Percentiles rank a stretch among this genome's conserved stretches.
phyloP scores from a whole-genome alignment of 495 filamentous ascomycete genomes.

The Podospora bellae-mahoneyi region DNA sequence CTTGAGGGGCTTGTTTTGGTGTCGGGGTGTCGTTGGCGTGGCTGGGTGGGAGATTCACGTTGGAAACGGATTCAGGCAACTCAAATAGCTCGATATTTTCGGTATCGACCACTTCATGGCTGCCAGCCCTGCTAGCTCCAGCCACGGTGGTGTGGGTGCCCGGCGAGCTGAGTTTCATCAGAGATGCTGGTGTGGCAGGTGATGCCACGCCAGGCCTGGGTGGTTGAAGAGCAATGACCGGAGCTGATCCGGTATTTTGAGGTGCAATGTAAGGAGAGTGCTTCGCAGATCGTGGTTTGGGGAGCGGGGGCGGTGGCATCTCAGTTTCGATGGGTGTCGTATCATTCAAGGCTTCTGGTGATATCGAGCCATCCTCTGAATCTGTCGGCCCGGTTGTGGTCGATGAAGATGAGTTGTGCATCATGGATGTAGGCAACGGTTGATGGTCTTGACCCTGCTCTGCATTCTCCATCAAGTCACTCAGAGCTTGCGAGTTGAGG shows the following conservation, averaged over 20 bases:
- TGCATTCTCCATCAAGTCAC: conserved; percentile 46
- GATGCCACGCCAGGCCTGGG: conserved; percentile 38
- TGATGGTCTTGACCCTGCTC: conserved; percentile 26
- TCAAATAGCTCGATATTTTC: conserved; percentile 66
- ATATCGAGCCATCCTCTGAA: conserved; percentile 53
- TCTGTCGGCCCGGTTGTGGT: conserved; percentile 38
- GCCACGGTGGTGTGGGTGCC: conserved; percentile 35
- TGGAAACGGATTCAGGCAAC: conserved; percentile 57
- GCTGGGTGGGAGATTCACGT: conserved; percentile 44
- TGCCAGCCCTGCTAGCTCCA: conserved; percentile 25
- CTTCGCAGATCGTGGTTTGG: conserved; percentile 44
- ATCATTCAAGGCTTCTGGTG: conserved; percentile 49
- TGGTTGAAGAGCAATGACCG: conserved; percentile 20
- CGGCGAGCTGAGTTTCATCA: conserved; percentile 63
- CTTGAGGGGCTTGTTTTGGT: conserved; percentile 34
- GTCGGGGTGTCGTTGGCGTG: conserved; percentile 37
- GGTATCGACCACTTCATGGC: conserved; percentile 43
- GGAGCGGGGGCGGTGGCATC: conserved; percentile 58
- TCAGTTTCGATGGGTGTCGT: conserved; percentile 30
- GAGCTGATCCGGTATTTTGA: conserved; percentile 29
- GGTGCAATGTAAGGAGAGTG: conserved; percentile 50
- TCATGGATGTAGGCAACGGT: conserved; percentile 20
- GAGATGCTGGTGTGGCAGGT: conserved; percentile 78
- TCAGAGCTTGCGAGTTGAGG: conserved; percentile 54
- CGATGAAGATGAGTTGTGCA: conserved; percentile 36